Base-by-base conservation (phyloP, 202 grass and related monocot species). In the Elaeis oleifera region DNA sequence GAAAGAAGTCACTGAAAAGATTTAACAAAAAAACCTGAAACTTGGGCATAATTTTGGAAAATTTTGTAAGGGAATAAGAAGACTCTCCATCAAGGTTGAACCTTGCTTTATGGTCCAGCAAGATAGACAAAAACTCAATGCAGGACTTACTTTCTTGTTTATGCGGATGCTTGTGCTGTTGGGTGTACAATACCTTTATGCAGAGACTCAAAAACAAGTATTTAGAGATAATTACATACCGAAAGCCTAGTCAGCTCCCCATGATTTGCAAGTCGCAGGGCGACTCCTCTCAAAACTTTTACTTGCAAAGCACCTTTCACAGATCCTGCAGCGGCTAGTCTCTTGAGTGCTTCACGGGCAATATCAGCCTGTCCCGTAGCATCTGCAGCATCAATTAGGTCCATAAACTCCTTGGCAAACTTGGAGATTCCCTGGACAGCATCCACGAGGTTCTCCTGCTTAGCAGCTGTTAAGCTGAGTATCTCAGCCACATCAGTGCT, bases 351-450 rank as follows among this genome's bases (percentile, higher is more conserved):
- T 81, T 99, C 88, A 58, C 84, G 85, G 17, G 94, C 94, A 67
- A 99, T 99, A 53, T 92, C 80, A 71, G 88, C 69, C 63, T 99
- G 94, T 28, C 94, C 94, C 6, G 94, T 99, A 61, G 94, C 88
- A 92, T 99, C 94, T 77, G 94, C 94, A 39, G 94, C 88, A 79
- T 99, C 94, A 61, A 94, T 99, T 69, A 99, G 79, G 69, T 92
- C 66, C 19, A 99, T 85, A 74, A 99, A 99, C 48, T 99, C 94
- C 58, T 89, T 99, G 39, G 89, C 88, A 86, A 99, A 99, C 77
- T 99, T 99, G 69, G 91, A 88, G 81, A 99, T 92, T 67, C 88
- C 88, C 64, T 99, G 88, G 57, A 99, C 88, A 3, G 94, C 88
- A 68, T 99, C 94, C 64, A 83, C 80, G 62, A 94, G 74, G 79